Evolutionary conservation across 2,329 filamentous ascomycete genomes (phyloP), one percentile per base, ranked within the genome.

Genomic region (Acephala macrosclerotiorum): DNA sequence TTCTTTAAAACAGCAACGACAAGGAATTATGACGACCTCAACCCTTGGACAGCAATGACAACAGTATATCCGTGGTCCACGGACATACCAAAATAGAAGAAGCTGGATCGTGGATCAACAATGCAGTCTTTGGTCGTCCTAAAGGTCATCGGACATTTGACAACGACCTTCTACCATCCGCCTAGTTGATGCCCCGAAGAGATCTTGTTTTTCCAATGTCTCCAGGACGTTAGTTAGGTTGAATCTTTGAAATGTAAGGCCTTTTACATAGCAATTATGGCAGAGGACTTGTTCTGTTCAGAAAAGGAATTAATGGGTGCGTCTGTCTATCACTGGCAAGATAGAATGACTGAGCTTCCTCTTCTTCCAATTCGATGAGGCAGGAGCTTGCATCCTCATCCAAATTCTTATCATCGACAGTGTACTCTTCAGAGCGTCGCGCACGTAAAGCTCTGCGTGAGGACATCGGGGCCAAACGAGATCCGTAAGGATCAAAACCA

Each of bases 51-150:
- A 18, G 78, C 80, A 1, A 79, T 84, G 77, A 75, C 80, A 1
- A 78, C 79, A 20, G 77, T 82, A 0, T 84, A 80, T 69, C 82
- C 82, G 3, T 84, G 82, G 82, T 77, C 77, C 3, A 78, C 78
- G 1, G 76, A 77, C 2, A 73, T 79, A 38, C 80, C 80, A 6
- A 57, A 26, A 47, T 62, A 49, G n/a, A 49, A 22, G 45, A 49
- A 49, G 20, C n/a, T 20, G 45, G 11, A 49, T 22, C 4, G 7
- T 20, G 20, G 9, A 22, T 4, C 1, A 25, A 22, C 3, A 22
- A 20, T 25, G n/a, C n/a, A 25, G 45, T 14, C 20, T 20, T 1
- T 22, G 38, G 38, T 16, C 14, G 38, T 42, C 12, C 18, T 12
- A 42, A 42, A 42, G 18, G 29, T 9, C 29, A 33, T 33, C 29